These are phyloP conservation scores for Gracilaria domingensis DNA, from an alignment of 23 red algal species.

Conservation along the genomic window DNA sequence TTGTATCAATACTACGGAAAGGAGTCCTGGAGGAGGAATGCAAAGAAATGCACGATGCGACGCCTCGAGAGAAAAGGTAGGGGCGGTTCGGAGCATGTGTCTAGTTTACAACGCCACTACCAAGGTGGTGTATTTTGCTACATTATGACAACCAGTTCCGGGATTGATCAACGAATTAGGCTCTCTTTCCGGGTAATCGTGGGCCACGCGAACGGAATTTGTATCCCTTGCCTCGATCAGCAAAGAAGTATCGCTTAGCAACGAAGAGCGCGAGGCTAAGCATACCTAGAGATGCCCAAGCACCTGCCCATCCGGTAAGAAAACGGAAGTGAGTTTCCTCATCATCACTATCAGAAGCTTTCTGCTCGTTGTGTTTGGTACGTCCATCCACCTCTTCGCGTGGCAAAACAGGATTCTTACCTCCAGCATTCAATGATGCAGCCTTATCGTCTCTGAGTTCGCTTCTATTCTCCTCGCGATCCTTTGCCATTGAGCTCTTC, in stretches of 20 bases:
- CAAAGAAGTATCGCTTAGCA: slow-evolving; percentile 40
- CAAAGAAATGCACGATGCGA: no score
- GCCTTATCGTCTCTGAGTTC: neutral
- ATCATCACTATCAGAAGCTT: slow-evolving; percentile 6
- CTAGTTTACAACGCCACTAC: no score
- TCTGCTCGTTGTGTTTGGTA: neutral
- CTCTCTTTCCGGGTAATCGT: slow-evolving; percentile 2
- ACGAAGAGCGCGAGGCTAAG: neutral
- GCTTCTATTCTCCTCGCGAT: neutral
- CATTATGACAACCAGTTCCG: no score
- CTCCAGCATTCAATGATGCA: neutral
- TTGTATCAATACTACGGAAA: no score
- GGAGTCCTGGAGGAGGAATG: no score
- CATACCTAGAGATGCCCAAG: slow-evolving; percentile 30
- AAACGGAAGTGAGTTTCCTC: neutral
- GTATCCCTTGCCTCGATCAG: neutral
- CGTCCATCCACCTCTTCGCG: neutral
- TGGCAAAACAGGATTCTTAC: neutral
- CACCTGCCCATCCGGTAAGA: slow-evolving; percentile 32
- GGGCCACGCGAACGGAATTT: slow-evolving; percentile 3
- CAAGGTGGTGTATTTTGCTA: no score
- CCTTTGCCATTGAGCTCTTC: neutral
- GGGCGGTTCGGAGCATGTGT: no score
- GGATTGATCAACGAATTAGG: no score
- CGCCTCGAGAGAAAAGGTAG: no score